These are phyloP conservation scores for Stachybotrys chartarum DNA, from an alignment of 2,329 filamentous ascomycete genomes.

Conservation along the genomic window DNA sequence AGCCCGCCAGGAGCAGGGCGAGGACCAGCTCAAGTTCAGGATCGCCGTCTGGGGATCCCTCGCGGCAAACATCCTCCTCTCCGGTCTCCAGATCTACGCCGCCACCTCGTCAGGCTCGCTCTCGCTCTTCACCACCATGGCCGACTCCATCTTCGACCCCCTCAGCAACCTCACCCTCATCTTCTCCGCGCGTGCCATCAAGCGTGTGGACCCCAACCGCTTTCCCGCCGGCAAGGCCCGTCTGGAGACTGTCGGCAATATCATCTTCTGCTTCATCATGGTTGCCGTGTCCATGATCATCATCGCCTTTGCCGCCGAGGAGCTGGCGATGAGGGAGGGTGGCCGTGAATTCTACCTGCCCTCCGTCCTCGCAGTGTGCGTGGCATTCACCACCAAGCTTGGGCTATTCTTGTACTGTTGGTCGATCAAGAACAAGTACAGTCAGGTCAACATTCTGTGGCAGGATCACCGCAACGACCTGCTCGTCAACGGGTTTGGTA, in stretches of 20 bases:
- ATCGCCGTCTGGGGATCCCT: conserved; percentile 64
- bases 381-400: conserved; percentile 83
- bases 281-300: conserved; percentile 84
- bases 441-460: conserved; percentile 87
- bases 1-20: conserved; percentile 70
- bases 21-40: conserved; percentile 71
- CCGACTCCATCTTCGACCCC: conserved; percentile 90
- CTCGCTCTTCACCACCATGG: conserved; percentile 96
- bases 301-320: conserved; percentile 76
- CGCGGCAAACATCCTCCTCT: conserved; percentile 71
- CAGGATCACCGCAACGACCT: conserved; percentile 96
- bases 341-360: conserved; percentile 69
- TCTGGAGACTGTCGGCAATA: conserved; percentile 93
- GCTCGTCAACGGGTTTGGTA: conserved; percentile 91
- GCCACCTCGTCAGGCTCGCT: conserved; percentile 83
- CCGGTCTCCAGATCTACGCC: conserved; percentile 79
- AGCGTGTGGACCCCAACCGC: conserved; percentile 73
- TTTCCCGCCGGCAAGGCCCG: conserved; percentile 92
- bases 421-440: conserved; percentile 83
- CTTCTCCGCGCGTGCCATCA: conserved; percentile 79
- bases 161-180: conserved; percentile 84
- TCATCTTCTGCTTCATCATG: conserved; percentile 96
- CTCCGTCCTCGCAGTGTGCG: conserved; percentile 74
- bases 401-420: conserved; percentile 85
- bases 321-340: conserved; percentile 51